These are phyloP conservation scores for Podaxis carcinomalis DNA, from an alignment of 768 basidiomycete species.

Conservation along the genomic window DNA sequence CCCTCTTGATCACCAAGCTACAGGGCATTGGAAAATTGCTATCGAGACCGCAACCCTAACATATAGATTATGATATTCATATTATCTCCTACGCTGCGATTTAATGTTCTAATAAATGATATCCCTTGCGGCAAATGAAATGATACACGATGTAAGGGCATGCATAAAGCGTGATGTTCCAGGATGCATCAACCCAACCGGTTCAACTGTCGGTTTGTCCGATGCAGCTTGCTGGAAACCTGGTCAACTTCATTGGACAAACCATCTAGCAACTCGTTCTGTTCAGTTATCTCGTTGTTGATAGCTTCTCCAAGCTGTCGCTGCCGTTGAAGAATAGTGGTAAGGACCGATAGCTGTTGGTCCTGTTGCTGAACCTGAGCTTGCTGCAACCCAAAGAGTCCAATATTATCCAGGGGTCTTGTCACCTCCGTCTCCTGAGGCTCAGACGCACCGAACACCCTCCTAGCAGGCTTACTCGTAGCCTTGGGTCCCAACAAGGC, in stretches of 20 bases:
- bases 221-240: conserved; percentile 73
- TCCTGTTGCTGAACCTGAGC: conserved; percentile 84
- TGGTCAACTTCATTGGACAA: conserved; percentile 72
- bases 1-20: conserved; percentile 8
- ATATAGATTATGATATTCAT: conserved; percentile 25
- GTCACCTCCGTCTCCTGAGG: conserved; percentile 79
- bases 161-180: background rate
- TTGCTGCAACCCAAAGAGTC: conserved; percentile 76
- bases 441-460: conserved; percentile 72
- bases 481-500: conserved; percentile 51
- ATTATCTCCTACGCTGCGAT: conserved; percentile 16
- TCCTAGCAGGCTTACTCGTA: conserved; percentile 45
- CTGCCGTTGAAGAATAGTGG: conserved; percentile 80
- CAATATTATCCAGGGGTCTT: conserved; percentile 81
- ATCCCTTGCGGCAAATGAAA: conserved; percentile 9
- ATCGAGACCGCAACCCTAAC: conserved; percentile 27
- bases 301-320: conserved; percentile 86
- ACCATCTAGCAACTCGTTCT: conserved; percentile 85
- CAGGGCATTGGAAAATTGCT: conserved; percentile 61
- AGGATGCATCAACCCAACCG: conserved; percentile 48
- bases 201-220: conserved; percentile 79
- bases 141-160: background rate
- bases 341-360: conserved; percentile 70
- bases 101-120: conserved; percentile 13
- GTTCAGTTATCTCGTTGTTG: conserved; percentile 70